Evolutionary conservation across 805 yeast species (phyloP).

Genomic region (Alloascoidea hylecoeti): DNA sequence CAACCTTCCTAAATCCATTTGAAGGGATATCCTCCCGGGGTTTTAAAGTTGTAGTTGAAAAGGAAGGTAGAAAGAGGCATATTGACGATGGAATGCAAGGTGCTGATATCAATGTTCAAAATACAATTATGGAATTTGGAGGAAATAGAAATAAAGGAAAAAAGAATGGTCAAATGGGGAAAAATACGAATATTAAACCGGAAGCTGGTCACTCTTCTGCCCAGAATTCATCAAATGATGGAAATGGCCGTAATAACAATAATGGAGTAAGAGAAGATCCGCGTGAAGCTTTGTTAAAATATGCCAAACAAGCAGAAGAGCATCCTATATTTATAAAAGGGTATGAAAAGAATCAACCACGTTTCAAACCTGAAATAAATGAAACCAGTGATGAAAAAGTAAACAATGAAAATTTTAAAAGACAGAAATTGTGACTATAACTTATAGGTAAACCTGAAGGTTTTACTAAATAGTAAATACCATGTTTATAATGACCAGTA

Average conservation of each 20-base stretch:
- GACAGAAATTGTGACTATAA: too few relatives aligned
- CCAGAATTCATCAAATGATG: not conserved
- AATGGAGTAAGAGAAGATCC: constrained; percentile 14
- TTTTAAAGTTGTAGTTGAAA: constrained; percentile 12
- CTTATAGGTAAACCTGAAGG: too few relatives aligned
- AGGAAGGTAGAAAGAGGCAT: constrained; percentile 14
- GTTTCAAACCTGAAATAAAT: too few relatives aligned
- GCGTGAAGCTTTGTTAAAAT: constrained; percentile 17
- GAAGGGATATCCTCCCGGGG: constrained; percentile 15
- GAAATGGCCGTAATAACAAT: not conserved
- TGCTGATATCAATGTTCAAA: constrained; percentile 14
- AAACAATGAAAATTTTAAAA: constrained; percentile 2
- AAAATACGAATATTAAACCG: constrained; percentile 11
- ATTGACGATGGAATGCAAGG: constrained; percentile 17
- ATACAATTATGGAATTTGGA: constrained; percentile 6
- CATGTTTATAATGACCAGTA: too few relatives aligned
- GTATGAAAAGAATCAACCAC: constrained; percentile 11
- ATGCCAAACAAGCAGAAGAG: constrained; percentile 14
- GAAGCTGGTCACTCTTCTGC: constrained; percentile 6
- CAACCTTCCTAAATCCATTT: constrained; percentile 15
- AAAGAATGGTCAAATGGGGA: constrained; percentile 5
- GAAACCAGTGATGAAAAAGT: constrained; percentile 4
- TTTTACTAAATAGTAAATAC: too few relatives aligned
- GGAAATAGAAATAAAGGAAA: constrained; percentile 4
- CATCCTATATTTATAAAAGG: constrained; percentile 10